Percentiles rank a stretch among this genome's conserved stretches.
phyloP scores from a whole-genome alignment of 2,329 filamentous ascomycete genomes.

The Paracamarosporium sp. region DNA sequence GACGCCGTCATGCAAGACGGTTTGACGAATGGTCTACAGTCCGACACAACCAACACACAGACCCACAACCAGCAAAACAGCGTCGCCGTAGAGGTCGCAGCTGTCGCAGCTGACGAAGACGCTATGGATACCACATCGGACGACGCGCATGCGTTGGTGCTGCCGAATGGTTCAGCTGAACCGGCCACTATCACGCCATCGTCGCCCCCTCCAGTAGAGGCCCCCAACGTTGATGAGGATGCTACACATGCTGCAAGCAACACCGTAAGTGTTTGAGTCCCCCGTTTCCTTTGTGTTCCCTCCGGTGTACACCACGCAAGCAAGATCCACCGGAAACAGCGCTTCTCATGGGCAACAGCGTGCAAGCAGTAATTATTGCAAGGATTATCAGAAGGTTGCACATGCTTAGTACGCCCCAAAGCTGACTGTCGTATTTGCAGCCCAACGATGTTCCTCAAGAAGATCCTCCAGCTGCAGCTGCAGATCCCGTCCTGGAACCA shows the following conservation, averaged over 20 bases:
- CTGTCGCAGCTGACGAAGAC: slow-evolving; percentile 38
- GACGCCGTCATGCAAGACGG: slow-evolving; percentile 43
- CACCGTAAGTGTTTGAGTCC: neutral
- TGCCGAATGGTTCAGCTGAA: slow-evolving; percentile 30
- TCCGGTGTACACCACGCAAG: no score
- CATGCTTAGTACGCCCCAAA: neutral
- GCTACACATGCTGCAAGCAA: neutral
- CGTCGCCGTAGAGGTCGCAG: slow-evolving; percentile 37
- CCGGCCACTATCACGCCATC: slow-evolving; percentile 18
- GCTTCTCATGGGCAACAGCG: neutral
- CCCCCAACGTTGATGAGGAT: slow-evolving; percentile 14
- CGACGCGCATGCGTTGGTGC: slow-evolving; percentile 27
- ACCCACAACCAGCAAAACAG: slow-evolving; percentile 16
- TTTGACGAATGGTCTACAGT: slow-evolving; percentile 22
- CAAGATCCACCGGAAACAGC: no score
- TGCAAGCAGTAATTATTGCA: neutral
- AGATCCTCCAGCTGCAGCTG: slow-evolving; percentile 27
- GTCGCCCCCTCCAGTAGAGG: slow-evolving; percentile 21
- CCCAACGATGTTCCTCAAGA: slow-evolving; percentile 21
- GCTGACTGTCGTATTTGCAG: slow-evolving; percentile 23
- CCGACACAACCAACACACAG: slow-evolving; percentile 13
- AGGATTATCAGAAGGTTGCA: neutral
- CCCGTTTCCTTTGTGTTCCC: neutral
- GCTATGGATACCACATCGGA: slow-evolving; percentile 50
- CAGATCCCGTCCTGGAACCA: slow-evolving; percentile 31